phyloP scores from a whole-genome alignment of 805 yeast genomes.

The Yueomyces sp. region DNA sequence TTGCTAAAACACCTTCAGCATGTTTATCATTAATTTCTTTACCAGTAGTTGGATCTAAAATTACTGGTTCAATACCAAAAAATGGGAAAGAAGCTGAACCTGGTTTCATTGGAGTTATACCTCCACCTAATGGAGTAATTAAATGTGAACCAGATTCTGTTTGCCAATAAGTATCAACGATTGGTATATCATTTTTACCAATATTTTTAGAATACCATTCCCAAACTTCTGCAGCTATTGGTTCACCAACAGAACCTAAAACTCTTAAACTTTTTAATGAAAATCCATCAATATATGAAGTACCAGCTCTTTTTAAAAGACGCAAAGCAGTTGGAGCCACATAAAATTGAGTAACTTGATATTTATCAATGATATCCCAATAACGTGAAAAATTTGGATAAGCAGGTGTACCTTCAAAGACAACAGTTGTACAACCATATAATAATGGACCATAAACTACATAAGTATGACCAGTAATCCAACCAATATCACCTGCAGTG shows the following conservation, averaged over 20 bases:
- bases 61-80: conserved; percentile 84
- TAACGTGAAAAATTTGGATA: conserved; percentile 90
- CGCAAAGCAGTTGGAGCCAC: conserved; percentile 98
- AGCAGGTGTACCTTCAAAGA: conserved; percentile 96
- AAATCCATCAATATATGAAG: conserved; percentile 63
- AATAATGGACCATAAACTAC: conserved; percentile 88
- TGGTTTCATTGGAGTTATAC: conserved; percentile 77
- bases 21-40: conserved; percentile 72
- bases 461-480: conserved; percentile 98
- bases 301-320: conserved; percentile 82
- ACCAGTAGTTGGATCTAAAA: conserved; percentile 90
- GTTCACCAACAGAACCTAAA: conserved; percentile 96
- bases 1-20: conserved; percentile 92
- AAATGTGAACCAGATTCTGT: conserved; percentile 95
- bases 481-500: conserved; percentile 98
- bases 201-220: conserved; percentile 93
- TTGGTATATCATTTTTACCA: conserved; percentile 81
- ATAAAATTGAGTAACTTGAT: conserved; percentile 89
- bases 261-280: conserved; percentile 81
- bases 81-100: conserved; percentile 96
- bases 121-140: conserved; percentile 90
- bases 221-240: conserved; percentile 97
- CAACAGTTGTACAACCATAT: conserved; percentile 80
- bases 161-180: conserved; percentile 97
- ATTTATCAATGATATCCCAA: conserved; percentile 87